These are phyloP conservation scores for Suhomyces yuchorum DNA, from an alignment of 1,139 yeast genomes.

Conservation along the genomic window DNA sequence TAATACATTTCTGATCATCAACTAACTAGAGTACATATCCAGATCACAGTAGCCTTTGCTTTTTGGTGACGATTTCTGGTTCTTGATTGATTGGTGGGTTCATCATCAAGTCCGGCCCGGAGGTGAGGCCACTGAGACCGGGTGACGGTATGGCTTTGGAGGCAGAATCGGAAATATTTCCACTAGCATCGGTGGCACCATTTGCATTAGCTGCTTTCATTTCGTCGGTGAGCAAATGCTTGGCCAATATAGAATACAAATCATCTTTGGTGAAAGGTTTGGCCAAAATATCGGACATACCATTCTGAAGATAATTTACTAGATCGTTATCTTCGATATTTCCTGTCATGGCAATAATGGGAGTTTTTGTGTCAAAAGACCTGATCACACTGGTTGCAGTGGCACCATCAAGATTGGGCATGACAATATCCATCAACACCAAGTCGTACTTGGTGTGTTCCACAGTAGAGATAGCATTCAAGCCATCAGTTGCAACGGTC, in stretches of 20 bases:
- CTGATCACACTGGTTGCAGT: slow-evolving; percentile 87
- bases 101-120: slow-evolving; percentile 5
- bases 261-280: slow-evolving; percentile 91
- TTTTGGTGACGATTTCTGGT: slow-evolving; percentile 11
- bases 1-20: slow-evolving; percentile 7
- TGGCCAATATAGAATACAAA: slow-evolving; percentile 69
- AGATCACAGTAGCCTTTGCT: slow-evolving; percentile 12
- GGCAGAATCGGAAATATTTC: not conserved
- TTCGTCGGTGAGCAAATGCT: slow-evolving; percentile 51
- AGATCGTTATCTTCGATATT: slow-evolving; percentile 80
- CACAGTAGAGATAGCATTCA: slow-evolving; percentile 80
- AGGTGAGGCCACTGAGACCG: not conserved
- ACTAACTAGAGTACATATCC: not conserved
- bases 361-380: slow-evolving; percentile 78
- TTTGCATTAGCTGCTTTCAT: slow-evolving; percentile 10
- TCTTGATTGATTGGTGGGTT: slow-evolving; percentile 8
- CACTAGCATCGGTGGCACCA: slow-evolving; percentile 7
- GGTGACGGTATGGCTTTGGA: slow-evolving; percentile 7
- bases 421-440: slow-evolving; percentile 89
- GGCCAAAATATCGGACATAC: slow-evolving; percentile 89
- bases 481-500: slow-evolving; percentile 89
- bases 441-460: slow-evolving; percentile 78
- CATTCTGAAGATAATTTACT: slow-evolving; percentile 79
- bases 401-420: slow-evolving; percentile 95
- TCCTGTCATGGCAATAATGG: slow-evolving; percentile 94